Evolutionary conservation across 2,329 filamentous ascomycete genomes (phyloP).

Genomic region (Tolypocladium paradoxum): DNA sequence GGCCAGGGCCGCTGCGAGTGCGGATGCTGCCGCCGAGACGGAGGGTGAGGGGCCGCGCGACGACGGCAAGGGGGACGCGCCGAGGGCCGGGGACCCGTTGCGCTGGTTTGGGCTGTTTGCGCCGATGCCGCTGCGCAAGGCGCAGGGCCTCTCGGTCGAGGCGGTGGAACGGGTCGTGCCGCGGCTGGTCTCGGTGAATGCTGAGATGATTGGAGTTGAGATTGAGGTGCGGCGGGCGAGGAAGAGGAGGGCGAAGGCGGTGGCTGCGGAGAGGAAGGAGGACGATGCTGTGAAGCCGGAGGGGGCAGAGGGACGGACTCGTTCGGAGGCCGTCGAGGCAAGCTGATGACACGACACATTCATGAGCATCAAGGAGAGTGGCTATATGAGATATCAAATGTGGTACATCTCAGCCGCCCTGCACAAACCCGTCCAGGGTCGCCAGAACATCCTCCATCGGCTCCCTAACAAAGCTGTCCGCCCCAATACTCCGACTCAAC

Average conservation of each 20-base stretch:
- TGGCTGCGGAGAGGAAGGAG: constrained; percentile 19
- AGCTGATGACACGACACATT: not conserved
- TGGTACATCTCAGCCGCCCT: not conserved
- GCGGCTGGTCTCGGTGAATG: constrained; percentile 43
- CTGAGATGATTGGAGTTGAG: constrained; percentile 54
- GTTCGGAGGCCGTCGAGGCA: not conserved
- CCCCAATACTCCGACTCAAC: constrained; percentile 22
- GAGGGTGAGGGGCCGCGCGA: constrained; percentile 1
- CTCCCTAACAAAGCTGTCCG: constrained; percentile 23
- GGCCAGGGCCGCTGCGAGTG: not conserved
- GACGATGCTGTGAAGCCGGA: not conserved
- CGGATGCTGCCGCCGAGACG: not conserved
- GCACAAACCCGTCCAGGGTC: constrained; percentile 13
- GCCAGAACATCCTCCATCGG: constrained; percentile 34
- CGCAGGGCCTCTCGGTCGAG: constrained; percentile 47
- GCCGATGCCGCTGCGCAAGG: constrained; percentile 39
- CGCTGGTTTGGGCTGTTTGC: constrained; percentile 46
- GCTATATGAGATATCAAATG: not conserved
- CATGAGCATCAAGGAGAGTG: not conserved
- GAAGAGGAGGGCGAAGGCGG: constrained; percentile 42
- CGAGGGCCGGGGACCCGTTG: constrained; percentile 30
- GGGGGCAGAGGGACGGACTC: not conserved
- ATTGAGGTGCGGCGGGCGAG: constrained; percentile 54
- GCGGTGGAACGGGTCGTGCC: constrained; percentile 49
- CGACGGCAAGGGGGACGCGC: constrained; percentile 1